A percentile compares a stretch with the other conserved stretches of the same genome.
Conservation (phyloP, 768 basidiomycete species). For the Pleurotus cornucopiae region DNA sequence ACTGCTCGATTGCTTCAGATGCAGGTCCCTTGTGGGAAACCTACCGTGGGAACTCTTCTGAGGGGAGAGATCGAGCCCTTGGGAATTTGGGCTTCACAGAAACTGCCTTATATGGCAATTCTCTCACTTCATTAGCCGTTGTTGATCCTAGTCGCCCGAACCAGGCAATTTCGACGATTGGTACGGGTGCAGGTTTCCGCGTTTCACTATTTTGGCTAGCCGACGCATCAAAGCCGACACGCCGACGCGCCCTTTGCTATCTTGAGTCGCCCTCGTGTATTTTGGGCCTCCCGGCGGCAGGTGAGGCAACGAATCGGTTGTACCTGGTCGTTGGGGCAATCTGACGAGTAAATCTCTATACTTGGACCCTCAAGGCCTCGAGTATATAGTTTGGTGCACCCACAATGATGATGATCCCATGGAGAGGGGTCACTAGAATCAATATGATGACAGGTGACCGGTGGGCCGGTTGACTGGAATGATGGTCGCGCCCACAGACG, state of each 20-base stretch:
- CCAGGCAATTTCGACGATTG: constrained; percentile 9
- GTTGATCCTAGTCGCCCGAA: constrained; percentile 3
- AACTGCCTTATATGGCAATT: constrained; percentile 8
- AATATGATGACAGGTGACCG: background rate
- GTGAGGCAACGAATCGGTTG: background rate
- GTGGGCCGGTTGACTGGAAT: background rate
- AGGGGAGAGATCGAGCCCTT: background rate
- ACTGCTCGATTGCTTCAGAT: constrained; percentile 5
- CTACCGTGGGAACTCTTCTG: background rate
- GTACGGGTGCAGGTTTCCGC: constrained; percentile 5
- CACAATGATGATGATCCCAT: constrained; percentile 4
- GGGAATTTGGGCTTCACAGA: background rate
- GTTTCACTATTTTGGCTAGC: background rate
- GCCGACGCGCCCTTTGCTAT: background rate
- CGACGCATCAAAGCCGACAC: background rate
- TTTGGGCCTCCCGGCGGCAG: background rate
- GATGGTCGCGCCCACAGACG: background rate
- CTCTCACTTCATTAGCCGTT: background rate
- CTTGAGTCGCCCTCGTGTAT: background rate
- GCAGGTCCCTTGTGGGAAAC: constrained; percentile 11
- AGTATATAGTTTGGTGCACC: background rate
- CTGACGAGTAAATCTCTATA: background rate
- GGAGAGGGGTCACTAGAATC: background rate
- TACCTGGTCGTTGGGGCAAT: background rate
- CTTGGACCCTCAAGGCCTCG: constrained; percentile 1